Evolutionary conservation across 2,329 filamentous ascomycete species (phyloP).

Genomic region (Fonsecaea nubica): DNA sequence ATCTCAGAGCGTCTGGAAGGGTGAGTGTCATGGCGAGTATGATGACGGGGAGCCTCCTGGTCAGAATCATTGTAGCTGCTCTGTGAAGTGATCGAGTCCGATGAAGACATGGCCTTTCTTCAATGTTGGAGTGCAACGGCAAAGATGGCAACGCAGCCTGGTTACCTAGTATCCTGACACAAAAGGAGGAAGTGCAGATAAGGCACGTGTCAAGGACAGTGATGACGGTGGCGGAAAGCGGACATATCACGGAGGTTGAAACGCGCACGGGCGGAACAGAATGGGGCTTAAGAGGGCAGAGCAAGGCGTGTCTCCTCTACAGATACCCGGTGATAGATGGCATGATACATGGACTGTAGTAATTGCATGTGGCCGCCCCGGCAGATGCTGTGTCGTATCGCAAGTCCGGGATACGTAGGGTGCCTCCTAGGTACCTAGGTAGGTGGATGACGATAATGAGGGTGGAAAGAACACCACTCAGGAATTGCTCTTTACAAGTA

Average conservation of each 20-base stretch:
- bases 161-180: conserved; percentile 1
- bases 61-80: conserved; percentile 26
- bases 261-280: neutral
- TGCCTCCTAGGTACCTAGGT: neutral
- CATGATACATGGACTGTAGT: neutral
- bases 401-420: neutral
- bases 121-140: neutral
- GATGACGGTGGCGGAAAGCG: conserved; percentile 14
- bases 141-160: conserved; percentile 3
- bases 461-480: neutral
- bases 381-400: neutral
- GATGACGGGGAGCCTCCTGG: neutral
- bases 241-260: conserved; percentile 14
- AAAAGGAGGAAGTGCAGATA: conserved; percentile 7
- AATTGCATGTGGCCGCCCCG: neutral
- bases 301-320: neutral
- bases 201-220: conserved; percentile 22
- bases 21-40: conserved; percentile 18
- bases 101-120: conserved; percentile 28
- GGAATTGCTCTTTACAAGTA: neutral
- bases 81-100: conserved; percentile 26
- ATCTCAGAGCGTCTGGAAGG: conserved; percentile 7
- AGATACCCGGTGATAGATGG: neutral
- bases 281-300: neutral
- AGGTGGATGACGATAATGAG: neutral